A percentile compares a stretch with the other conserved stretches of the same genome.
These are phyloP conservation scores for Cyberlindnera galapagoensis DNA, from an alignment of 805 yeast genomes.

Conservation along the genomic window DNA sequence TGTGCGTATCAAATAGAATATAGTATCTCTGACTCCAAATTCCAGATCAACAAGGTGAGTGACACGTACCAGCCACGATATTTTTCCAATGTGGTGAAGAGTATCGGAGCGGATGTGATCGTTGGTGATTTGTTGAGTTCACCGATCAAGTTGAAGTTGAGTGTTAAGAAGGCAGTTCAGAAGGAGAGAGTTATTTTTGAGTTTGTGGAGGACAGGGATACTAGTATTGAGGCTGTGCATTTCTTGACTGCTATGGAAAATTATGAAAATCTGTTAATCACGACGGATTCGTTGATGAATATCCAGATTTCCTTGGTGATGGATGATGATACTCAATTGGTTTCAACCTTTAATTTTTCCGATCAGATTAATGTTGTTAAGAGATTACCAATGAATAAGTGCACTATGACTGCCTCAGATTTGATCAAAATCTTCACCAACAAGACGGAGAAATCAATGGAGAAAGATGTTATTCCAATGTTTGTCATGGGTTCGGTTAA, in stretches of 20 bases:
- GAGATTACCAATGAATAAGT: too few relatives aligned
- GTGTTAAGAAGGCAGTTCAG: conserved; percentile 5
- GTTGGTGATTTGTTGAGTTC: conserved; percentile 18
- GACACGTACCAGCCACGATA: conserved; percentile 12
- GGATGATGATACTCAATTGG: not conserved
- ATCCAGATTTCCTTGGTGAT: conserved; percentile 4
- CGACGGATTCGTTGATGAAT: conserved; percentile 17
- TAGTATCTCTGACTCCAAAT: conserved; percentile 28
- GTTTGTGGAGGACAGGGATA: conserved; percentile 7
- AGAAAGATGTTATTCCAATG: conserved; percentile 18
- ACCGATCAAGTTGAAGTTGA: conserved; percentile 8
- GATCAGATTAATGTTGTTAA: conserved; percentile 22
- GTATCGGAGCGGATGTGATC: conserved; percentile 17
- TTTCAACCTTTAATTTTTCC: conserved; percentile 16
- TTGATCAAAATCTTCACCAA: too few relatives aligned
- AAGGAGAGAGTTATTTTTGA: conserved; percentile 13
- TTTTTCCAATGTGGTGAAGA: conserved; percentile 10
- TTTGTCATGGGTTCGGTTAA: conserved; percentile 20
- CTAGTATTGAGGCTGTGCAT: conserved; percentile 4
- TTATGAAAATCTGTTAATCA: conserved; percentile 5
- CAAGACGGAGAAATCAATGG: too few relatives aligned
- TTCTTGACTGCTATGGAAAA: conserved; percentile 15
- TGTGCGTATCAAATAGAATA: conserved; percentile 28
- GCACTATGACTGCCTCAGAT: too few relatives aligned
- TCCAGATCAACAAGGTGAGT: conserved; percentile 23